phyloP scores from a whole-genome alignment of 305 asterid genomes.

The Ilex paraguariensis region DNA sequence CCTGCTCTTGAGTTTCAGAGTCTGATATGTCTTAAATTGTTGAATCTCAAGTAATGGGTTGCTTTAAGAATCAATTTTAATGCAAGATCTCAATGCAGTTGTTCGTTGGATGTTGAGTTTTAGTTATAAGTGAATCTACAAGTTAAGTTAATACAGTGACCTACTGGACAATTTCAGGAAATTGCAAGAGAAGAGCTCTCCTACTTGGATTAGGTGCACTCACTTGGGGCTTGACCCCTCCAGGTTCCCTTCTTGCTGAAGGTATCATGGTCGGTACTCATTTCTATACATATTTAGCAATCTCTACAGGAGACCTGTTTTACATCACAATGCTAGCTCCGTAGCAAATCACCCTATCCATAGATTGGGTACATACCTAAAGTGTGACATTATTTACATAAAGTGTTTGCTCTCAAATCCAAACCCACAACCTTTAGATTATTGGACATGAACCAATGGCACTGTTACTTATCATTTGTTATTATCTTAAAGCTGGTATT shows the following conservation, averaged over 20 bases:
- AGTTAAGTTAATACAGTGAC: not conserved
- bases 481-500: not conserved
- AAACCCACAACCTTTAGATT: not conserved
- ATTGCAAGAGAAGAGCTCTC: slow-evolving; percentile 47
- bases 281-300: not conserved
- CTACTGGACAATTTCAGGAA: slow-evolving; percentile 23
- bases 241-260: slow-evolving; percentile 56
- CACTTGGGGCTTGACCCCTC: slow-evolving; percentile 31
- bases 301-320: not conserved
- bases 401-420: not conserved
- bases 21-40: too few relatives aligned
- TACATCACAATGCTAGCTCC: too few relatives aligned
- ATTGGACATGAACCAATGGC: too few relatives aligned
- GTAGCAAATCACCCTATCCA: too few relatives aligned
- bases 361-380: too few relatives aligned
- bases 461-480: not conserved
- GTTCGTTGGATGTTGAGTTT: not conserved
- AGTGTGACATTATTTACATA: too few relatives aligned
- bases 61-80: too few relatives aligned
- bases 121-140: not conserved
- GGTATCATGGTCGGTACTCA: slow-evolving; percentile 29
- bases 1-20: too few relatives aligned
- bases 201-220: slow-evolving; percentile 58
- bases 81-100: not conserved
- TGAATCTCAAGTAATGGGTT: too few relatives aligned